Percentiles rank a stretch among this genome's conserved stretches.
Conservation (phyloP, 2,329 filamentous ascomycete species). For the Pseudogymnoascus sp. region DNA sequence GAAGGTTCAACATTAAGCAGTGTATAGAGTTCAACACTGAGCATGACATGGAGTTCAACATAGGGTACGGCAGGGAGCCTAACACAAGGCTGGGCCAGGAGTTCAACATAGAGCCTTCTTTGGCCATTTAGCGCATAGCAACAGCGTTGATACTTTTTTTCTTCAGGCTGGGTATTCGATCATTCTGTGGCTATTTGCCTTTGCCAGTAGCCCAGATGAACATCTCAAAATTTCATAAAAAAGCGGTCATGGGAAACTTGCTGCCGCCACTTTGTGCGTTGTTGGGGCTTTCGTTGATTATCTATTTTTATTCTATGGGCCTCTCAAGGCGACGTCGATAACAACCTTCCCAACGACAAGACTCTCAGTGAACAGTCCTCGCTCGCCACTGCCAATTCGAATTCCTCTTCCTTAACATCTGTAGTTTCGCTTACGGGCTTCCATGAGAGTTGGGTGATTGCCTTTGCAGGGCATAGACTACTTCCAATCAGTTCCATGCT, state of each 20-base stretch:
- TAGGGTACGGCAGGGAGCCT: constrained; percentile 1
- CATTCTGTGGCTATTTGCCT: not conserved
- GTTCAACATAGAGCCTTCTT: constrained; percentile 4
- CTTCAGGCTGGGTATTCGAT: not conserved
- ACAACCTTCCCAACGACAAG: constrained; percentile 33
- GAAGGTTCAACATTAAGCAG: constrained; percentile 1
- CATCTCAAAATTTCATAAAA: constrained; percentile 4
- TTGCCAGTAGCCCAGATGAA: not conserved
- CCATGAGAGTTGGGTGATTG: constrained; percentile 56
- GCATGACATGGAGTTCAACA: constrained; percentile 8
- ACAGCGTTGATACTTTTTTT: not conserved
- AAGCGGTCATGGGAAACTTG: not conserved
- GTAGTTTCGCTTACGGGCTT: constrained; percentile 37
- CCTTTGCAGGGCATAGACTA: constrained; percentile 37
- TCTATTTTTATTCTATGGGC: not conserved
- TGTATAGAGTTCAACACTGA: constrained; percentile 10
- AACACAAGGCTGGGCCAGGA: not conserved
- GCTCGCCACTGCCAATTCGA: constrained; percentile 31
- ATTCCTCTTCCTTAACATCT: constrained; percentile 12
- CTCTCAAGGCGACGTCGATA: not conserved
- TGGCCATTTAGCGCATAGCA: constrained; percentile 3
- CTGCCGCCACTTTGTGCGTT: not conserved
- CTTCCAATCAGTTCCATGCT: constrained; percentile 1
- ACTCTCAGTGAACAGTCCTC: constrained; percentile 55
- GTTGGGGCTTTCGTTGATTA: not conserved